phyloP scores from a whole-genome alignment of 805 yeast species.

The Saccharomycopsis schoenii region DNA sequence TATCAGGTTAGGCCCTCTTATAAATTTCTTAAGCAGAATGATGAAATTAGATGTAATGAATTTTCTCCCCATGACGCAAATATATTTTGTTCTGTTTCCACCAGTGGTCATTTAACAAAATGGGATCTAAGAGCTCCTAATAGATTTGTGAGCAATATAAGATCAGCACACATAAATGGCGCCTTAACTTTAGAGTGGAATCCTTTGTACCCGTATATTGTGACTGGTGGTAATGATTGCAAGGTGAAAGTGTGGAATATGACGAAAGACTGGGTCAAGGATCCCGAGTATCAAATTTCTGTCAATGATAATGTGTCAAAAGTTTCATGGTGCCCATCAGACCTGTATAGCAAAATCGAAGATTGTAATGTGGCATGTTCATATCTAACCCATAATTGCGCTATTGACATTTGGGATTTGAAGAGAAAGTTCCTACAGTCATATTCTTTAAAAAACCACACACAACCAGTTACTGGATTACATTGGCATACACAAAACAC shows the following conservation, averaged over 20 bases:
- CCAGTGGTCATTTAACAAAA: slow-evolving; percentile 76
- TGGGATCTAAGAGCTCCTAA: slow-evolving; percentile 74
- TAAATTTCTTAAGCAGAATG: slow-evolving; percentile 10
- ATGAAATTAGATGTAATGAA: slow-evolving; percentile 40
- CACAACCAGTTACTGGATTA: slow-evolving; percentile 30
- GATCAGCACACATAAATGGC: slow-evolving; percentile 85
- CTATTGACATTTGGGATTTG: slow-evolving; percentile 49
- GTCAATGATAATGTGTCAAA: slow-evolving; percentile 74
- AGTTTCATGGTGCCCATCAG: slow-evolving; percentile 56
- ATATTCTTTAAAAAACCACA: slow-evolving; percentile 11
- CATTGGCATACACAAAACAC: slow-evolving; percentile 33
- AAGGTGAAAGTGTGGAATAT: slow-evolving; percentile 71
- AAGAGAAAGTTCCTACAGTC: slow-evolving; percentile 10
- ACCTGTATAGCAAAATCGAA: slow-evolving; percentile 30
- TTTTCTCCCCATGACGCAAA: slow-evolving; percentile 42
- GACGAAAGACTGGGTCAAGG: slow-evolving; percentile 30
- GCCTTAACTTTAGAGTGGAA: slow-evolving; percentile 86
- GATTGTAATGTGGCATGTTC: slow-evolving; percentile 38
- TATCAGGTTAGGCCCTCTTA: slow-evolving; percentile 35
- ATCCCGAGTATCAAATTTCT: slow-evolving; percentile 62
- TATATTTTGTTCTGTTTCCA: slow-evolving; percentile 71
- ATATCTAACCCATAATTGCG: slow-evolving; percentile 43
- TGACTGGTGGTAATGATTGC: slow-evolving; percentile 90
- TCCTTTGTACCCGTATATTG: slow-evolving; percentile 68
- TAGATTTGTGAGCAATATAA: slow-evolving; percentile 39